A percentile compares a stretch with the other conserved stretches of the same genome.
phyloP scores from a whole-genome alignment of 2,329 filamentous ascomycete genomes.

The Colletotrichum theobromicola region DNA sequence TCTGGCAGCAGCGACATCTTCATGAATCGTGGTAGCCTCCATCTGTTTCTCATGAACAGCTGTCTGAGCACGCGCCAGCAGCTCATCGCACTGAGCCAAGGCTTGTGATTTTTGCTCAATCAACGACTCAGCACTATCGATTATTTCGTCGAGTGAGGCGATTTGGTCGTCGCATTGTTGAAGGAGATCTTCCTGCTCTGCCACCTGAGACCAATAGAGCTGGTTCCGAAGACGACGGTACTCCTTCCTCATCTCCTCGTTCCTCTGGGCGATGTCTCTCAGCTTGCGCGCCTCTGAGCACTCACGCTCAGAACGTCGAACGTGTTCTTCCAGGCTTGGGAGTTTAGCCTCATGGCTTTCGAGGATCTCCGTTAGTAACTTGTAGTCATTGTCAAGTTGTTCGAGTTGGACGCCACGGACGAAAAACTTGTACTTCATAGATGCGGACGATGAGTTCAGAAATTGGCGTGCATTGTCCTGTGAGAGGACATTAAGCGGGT shows the following conservation, averaged over 20 bases:
- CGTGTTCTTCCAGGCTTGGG: constrained; percentile 63
- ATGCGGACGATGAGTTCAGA: constrained; percentile 80
- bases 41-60: background rate
- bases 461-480: constrained; percentile 96
- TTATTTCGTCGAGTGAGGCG: constrained; percentile 34
- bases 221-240: constrained; percentile 67
- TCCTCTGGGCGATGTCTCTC: constrained; percentile 36
- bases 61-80: background rate
- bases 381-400: constrained; percentile 89
- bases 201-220: constrained; percentile 87
- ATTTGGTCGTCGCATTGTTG: constrained; percentile 33
- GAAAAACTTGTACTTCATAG: constrained; percentile 96
- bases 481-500: constrained; percentile 93
- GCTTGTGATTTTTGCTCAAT: constrained; percentile 49
- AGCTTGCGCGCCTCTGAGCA: constrained; percentile 34
- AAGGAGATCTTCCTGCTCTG: constrained; percentile 70
- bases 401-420: constrained; percentile 93
- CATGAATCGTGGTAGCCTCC: background rate
- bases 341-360: constrained; percentile 74
- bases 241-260: constrained; percentile 56
- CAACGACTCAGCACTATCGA: constrained; percentile 41
- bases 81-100: constrained; percentile 29
- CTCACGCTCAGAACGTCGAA: constrained; percentile 63
- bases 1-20: constrained; percentile 15
- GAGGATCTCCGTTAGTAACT: constrained; percentile 78